Evolutionary conservation across 176 grass and related monocot genomes (phyloP).

Genomic region (Eleusine coracana): DNA sequence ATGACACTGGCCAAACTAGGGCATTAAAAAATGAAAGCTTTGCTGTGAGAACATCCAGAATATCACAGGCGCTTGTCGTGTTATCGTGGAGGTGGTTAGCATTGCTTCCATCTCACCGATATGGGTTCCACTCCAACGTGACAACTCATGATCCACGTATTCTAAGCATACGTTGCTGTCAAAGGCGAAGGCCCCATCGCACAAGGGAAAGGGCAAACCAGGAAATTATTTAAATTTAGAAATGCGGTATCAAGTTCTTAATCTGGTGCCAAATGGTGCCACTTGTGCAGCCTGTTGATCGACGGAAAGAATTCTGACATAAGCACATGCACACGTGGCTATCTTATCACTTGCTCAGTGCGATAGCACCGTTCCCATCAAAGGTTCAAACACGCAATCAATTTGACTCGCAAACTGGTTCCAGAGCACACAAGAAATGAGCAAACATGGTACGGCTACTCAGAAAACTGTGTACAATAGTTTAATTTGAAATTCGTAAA

Average conservation of each 20-base stretch:
- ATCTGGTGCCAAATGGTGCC: slow-evolving; percentile 39
- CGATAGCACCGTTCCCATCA: not conserved
- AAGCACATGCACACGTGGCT: slow-evolving; percentile 38
- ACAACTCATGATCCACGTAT: slow-evolving; percentile 56
- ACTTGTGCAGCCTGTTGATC: slow-evolving; percentile 30
- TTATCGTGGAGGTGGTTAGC: slow-evolving; percentile 55
- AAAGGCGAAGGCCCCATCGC: slow-evolving; percentile 32
- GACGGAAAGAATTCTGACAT: slow-evolving; percentile 28
- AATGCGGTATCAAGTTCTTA: slow-evolving; percentile 21
- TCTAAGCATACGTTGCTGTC: slow-evolving; percentile 48
- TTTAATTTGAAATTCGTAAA: not conserved
- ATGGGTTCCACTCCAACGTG: slow-evolving; percentile 55
- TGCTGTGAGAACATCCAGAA: not conserved
- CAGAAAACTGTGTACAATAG: not conserved
- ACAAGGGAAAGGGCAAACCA: slow-evolving; percentile 18
- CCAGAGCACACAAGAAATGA: slow-evolving; percentile 6
- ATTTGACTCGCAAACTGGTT: slow-evolving; percentile 9
- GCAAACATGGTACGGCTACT: not conserved
- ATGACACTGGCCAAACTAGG: not conserved
- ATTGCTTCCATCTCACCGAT: slow-evolving; percentile 55
- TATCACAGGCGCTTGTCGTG: slow-evolving; percentile 47
- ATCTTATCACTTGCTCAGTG: slow-evolving; percentile 32
- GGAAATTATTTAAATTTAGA: slow-evolving; percentile 14
- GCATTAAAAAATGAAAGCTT: not conserved
- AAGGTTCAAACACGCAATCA: slow-evolving; percentile 17